phyloP scores from a whole-genome alignment of 306 rosid species.

The Herpetospermum pedunculosum region DNA sequence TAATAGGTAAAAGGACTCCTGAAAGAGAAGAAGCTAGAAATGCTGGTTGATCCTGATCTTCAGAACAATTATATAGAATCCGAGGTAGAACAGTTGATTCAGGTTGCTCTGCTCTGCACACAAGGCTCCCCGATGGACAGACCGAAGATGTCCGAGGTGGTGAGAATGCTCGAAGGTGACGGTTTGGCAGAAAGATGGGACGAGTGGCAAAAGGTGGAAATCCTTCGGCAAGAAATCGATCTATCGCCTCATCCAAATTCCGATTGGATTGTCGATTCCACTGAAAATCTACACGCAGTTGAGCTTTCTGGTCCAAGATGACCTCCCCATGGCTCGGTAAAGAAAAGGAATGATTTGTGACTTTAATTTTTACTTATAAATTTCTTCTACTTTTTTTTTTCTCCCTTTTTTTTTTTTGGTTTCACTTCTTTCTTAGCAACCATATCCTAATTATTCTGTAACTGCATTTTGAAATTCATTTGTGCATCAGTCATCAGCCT shows the following conservation, averaged over 20 bases:
- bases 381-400: conserved; percentile 13
- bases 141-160: conserved; percentile 97
- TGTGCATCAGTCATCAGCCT: conserved; percentile 67
- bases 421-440: conserved; percentile 10
- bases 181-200: conserved; percentile 99
- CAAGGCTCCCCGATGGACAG: conserved; percentile 95
- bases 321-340: conserved; percentile 29
- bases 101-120: conserved; percentile 93
- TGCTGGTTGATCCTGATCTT: conserved; percentile 96
- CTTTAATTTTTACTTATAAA: conserved; percentile 38
- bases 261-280: conserved; percentile 92
- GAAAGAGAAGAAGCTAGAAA: conserved; percentile 82
- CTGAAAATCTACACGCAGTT: conserved; percentile 90
- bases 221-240: conserved; percentile 85
- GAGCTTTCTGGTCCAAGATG: conserved; percentile 99
- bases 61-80: conserved; percentile 67
- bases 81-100: conserved; percentile 95
- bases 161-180: conserved; percentile 95
- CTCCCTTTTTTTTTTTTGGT: not conserved
- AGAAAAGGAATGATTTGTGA: conserved; percentile 24
- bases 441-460: conserved; percentile 43
- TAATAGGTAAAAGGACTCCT: conserved; percentile 79
- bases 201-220: conserved; percentile 95
- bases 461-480: conserved; percentile 52
- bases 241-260: conserved; percentile 80